Evolutionary conservation across 1,284 basidiomycete genomes (phyloP).

Genomic region (Blastosporella zonata): DNA sequence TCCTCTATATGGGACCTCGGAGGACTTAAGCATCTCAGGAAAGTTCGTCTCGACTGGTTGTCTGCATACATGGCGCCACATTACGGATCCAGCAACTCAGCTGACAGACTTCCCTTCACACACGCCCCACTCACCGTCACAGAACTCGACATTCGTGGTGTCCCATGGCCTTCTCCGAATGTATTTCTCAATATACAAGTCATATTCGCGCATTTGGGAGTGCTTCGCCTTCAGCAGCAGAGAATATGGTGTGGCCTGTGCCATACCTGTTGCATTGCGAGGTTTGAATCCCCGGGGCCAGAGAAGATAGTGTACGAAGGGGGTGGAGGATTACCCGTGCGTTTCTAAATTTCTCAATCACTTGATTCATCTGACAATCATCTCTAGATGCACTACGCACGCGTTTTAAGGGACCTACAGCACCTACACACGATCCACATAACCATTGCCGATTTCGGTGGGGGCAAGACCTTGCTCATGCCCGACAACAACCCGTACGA

Average conservation of each 20-base stretch:
- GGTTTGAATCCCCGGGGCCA: conserved; percentile 26
- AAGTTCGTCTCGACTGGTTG: conserved; percentile 31
- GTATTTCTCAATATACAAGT: conserved; percentile 22
- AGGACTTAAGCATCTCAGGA: conserved; percentile 22
- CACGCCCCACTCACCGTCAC: conserved; percentile 23
- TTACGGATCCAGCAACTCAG: conserved; percentile 14
- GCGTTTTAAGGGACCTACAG: conserved; percentile 22
- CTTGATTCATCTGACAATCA: neutral
- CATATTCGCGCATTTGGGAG: conserved; percentile 23
- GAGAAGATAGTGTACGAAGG: conserved; percentile 27
- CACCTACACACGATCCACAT: conserved; percentile 29
- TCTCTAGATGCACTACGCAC: conserved; percentile 30
- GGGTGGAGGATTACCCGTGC: conserved; percentile 33
- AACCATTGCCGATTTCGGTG: conserved; percentile 24
- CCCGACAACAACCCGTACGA: conserved; percentile 22
- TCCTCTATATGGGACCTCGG: conserved; percentile 26
- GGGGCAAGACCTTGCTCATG: conserved; percentile 20
- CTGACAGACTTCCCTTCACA: conserved; percentile 23
- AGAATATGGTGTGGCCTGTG: conserved; percentile 36
- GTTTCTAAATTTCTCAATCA: conserved; percentile 6
- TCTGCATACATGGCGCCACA: conserved; percentile 15
- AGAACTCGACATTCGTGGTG: conserved; percentile 30
- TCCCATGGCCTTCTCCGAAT: conserved; percentile 32
- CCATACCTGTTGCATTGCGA: conserved; percentile 27
- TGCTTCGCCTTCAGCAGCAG: conserved; percentile 26